Base-by-base conservation (phyloP, 129 eudicot genomes). In the Pittosporum tobira region DNA sequence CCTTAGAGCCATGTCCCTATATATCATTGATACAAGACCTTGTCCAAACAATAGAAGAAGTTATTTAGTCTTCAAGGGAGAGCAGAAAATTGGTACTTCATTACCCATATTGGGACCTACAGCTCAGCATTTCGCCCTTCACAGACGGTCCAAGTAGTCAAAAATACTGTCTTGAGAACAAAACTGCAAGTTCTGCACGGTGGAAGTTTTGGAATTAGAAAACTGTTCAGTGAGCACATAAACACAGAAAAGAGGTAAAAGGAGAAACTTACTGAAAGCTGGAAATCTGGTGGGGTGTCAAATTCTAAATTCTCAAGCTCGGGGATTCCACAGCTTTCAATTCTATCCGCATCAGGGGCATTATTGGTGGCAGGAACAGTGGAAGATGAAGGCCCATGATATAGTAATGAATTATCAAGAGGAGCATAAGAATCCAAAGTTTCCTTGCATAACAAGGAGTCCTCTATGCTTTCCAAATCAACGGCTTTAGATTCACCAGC, bases 251-350 rank as follows among this genome's bases (percentile, higher is more conserved):
- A 56, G 23, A 31, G 9, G 53, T 9, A 27, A 26, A 14, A 45
- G 9, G 40, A 46, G 37, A 26, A 58, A 70, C 85, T 79, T 82
- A 85, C 95, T 21, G 73, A 38, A 34, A 84, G 87, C 37, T 66
- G 62, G 38, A 78, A 76, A 77, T 85, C 94, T 14, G 95, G 94
- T 42, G 95, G 95, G 36, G 85, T 80, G 42, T 75, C 98, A 26
- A 90, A 60, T 20, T 76, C 88, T 47, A 90, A 45, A 71, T 83
- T 69, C 57, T 80, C 94, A 36, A 91, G 85, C 25, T 83, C 87
- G 19, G 67, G 61, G n/a, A 85, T 48, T 37, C 73, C 77, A 59
- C 58, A 67, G 48, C 57, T 42, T 61, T 47, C 71, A 66, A 53
- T 71, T 18, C 49, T 63, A 37, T 34, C 58, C 20, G 72, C 69